Conservation (phyloP, 2,329 filamentous ascomycete genomes). For the Diaporthe sp. region DNA sequence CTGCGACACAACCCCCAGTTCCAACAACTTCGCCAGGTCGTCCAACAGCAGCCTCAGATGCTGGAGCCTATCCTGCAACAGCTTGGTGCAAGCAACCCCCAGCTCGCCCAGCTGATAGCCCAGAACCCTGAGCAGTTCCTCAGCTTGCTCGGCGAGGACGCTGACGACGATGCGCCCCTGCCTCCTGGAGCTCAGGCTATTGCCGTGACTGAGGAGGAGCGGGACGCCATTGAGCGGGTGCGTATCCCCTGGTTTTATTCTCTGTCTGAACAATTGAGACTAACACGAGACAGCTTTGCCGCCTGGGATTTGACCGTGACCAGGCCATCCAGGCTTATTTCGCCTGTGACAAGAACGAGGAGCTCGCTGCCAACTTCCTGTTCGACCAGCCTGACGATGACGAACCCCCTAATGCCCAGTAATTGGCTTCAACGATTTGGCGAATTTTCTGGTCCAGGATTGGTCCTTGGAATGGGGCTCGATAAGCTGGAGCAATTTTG, state of each 20-base stretch:
- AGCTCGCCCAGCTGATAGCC: conserved; percentile 92
- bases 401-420: conserved; percentile 64
- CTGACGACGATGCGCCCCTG: conserved; percentile 84
- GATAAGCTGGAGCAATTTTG: conserved; percentile 10
- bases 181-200: conserved; percentile 93
- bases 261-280: conserved; percentile 33
- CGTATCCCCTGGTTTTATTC: conserved; percentile 51
- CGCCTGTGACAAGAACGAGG: conserved; percentile 99
- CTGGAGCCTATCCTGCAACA: conserved; percentile 98
- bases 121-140: conserved; percentile 95
- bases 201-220: conserved; percentile 93
- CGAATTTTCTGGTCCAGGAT: not conserved
- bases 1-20: conserved; percentile 96
- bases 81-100: conserved; percentile 93
- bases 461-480: conserved; percentile 4
- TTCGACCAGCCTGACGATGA: conserved; percentile 97
- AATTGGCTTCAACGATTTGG: conserved; percentile 43
- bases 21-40: conserved; percentile 95
- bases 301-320: conserved; percentile 92
- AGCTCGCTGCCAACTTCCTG: conserved; percentile 96
- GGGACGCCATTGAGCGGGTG: conserved; percentile 96
- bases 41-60: conserved; percentile 98
- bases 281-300: conserved; percentile 77
- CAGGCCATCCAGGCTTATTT: conserved; percentile 98
- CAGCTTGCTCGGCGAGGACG: conserved; percentile 88